Base-by-base conservation (phyloP, 2,329 filamentous ascomycete species). In the Tolypocladium ovalisporum region DNA sequence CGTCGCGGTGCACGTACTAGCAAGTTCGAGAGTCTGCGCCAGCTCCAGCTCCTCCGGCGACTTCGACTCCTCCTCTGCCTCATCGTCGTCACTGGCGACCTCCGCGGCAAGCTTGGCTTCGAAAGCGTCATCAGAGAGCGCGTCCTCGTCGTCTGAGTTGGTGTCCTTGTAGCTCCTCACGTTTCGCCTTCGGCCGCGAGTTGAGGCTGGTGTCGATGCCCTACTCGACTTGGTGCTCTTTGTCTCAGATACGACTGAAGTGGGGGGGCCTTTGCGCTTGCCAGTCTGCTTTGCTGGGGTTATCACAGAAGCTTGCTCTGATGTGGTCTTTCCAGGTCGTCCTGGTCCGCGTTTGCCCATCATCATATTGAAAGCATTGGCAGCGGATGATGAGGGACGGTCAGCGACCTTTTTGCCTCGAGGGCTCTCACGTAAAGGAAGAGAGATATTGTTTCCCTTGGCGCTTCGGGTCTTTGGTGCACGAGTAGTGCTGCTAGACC, bases 181-280 rank as follows among this genome's bases (percentile, higher is more conserved):
- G 58, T 77, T 81, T 17, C 81, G 79, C 1, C 77, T 72, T 24
- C 83, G 77, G 6, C 74, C 73, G 1, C 80, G 79, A 1, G 70
- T 74, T 34, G 79, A 82, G 0, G 79, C 78, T 1, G 91, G 91
- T 0, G 90, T 96, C 0, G 88, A 90, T 10, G 84, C 81, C 2
- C 87, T 79, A 61, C 86, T 94, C 0, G 88, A 87, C 66, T 88
- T 92, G 0, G 82, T 73, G 60, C 87, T 92, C 69, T 97, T 97
- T 1, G 63, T 75, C 0, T 72, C 66, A 0, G 78, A 70, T 49
- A 75, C 72, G 0, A 66, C 55, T 0, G 60, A 44, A 0, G 67
- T 67, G 0, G 70, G 66, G 0, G 68, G 63, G 0, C 37, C 63
- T 55, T 74, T 75, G 12, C 70, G 66, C 57, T 73, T 77, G 15